Conservation (phyloP, 2,329 filamentous ascomycete species). For the Microsporum audouinii region DNA sequence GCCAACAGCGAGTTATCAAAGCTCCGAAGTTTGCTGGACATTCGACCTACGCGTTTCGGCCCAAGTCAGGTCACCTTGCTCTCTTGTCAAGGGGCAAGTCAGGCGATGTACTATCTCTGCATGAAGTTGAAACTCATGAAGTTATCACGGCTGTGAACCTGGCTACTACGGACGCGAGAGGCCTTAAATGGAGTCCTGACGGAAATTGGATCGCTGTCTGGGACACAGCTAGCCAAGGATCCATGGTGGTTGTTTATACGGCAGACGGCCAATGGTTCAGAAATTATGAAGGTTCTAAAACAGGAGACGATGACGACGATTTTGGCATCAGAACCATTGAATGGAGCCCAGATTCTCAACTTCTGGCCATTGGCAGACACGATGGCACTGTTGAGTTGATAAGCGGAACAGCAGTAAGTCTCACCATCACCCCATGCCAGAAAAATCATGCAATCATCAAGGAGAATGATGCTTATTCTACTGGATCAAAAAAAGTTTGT, state of each 20-base stretch:
- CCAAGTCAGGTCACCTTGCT: constrained; percentile 30
- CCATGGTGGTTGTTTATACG: constrained; percentile 45
- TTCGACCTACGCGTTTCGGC: constrained; percentile 30
- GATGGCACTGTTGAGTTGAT: constrained; percentile 41
- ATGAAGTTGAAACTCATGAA: constrained; percentile 27
- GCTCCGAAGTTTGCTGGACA: constrained; percentile 29
- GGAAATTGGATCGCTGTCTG: constrained; percentile 49
- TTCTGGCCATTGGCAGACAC: constrained; percentile 41
- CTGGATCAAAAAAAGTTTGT: constrained; percentile 8
- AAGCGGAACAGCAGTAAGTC: constrained; percentile 31
- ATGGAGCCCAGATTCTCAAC: constrained; percentile 41
- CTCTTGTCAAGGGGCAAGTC: constrained; percentile 31
- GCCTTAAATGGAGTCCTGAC: constrained; percentile 49
- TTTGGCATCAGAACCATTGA: constrained; percentile 43
- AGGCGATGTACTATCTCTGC: constrained; percentile 30
- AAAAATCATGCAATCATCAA: background rate
- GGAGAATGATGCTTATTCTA: background rate
- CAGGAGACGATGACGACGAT: constrained; percentile 27
- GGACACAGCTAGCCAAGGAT: constrained; percentile 43
- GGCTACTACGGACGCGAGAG: constrained; percentile 46
- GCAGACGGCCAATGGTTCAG: constrained; percentile 49
- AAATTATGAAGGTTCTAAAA: constrained; percentile 35
- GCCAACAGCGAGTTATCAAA: constrained; percentile 30
- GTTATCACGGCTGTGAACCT: constrained; percentile 27
- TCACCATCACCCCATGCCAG: background rate